These are phyloP conservation scores for Pseudonitzschia multistriata DNA, from an alignment of 108 stramenopile genomes.

Conservation along the genomic window DNA sequence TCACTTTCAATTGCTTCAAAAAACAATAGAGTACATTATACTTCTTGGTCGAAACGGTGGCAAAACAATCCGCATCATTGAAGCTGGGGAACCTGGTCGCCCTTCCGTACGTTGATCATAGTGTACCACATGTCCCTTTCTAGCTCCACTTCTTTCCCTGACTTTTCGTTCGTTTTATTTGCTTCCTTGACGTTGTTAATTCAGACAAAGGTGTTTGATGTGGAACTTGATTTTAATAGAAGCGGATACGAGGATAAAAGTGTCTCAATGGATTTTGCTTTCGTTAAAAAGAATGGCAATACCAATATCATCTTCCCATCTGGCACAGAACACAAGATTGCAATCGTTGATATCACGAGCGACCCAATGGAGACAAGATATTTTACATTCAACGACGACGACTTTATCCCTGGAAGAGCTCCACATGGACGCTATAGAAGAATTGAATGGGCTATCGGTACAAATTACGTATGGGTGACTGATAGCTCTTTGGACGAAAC, in stretches of 20 bases:
- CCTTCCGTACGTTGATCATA: not conserved
- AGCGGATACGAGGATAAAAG: not conserved
- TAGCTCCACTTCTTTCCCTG: not conserved
- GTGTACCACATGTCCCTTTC: not conserved
- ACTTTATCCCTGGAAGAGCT: not conserved
- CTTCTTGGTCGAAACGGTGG: constrained; percentile 29
- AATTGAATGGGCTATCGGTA: constrained; percentile 35
- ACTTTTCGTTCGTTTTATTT: not conserved
- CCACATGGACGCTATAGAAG: not conserved
- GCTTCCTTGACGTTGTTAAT: too few species aligned
- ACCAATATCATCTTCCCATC: constrained; percentile 16
- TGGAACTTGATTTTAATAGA: not conserved
- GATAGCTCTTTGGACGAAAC: constrained; percentile 15
- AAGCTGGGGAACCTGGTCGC: constrained; percentile 14
- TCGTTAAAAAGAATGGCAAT: constrained; percentile 1
- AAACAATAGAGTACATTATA: constrained; percentile 16
- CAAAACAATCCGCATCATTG: constrained; percentile 22
- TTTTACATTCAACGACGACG: not conserved
- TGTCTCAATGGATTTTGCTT: constrained; percentile 22
- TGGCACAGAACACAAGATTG: constrained; percentile 23
- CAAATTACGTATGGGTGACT: constrained; percentile 30
- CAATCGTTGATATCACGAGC: constrained; percentile 12
- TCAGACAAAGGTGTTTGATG: not conserved
- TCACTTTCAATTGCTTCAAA: not conserved
- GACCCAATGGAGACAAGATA: not conserved